Evolutionary conservation across 768 basidiomycete species (phyloP).

Genomic region (Coprinopsis marcescibilis): DNA sequence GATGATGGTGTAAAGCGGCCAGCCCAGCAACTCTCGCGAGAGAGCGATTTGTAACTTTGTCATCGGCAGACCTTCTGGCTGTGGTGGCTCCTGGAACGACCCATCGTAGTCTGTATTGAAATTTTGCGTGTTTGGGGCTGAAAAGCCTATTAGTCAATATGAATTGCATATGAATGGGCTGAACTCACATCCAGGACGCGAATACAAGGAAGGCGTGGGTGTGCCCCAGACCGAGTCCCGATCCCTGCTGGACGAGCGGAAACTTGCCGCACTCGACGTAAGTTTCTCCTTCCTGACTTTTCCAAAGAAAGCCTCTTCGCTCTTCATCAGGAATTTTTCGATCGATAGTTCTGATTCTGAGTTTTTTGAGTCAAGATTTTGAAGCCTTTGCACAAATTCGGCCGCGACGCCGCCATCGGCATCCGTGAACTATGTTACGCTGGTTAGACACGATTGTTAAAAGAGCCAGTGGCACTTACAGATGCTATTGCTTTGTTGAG

Average conservation of each 20-base stretch:
- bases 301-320: constrained; percentile 90
- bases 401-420: constrained; percentile 88
- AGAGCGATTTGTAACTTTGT: constrained; percentile 79
- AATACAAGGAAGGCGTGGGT: constrained; percentile 56
- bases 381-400: constrained; percentile 83
- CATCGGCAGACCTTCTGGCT: constrained; percentile 70
- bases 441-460: constrained; percentile 3
- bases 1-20: constrained; percentile 90
- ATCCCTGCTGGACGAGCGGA: constrained; percentile 71
- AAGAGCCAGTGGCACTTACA: constrained; percentile 34
- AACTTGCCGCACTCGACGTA: constrained; percentile 65
- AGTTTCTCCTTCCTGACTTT: constrained; percentile 86
- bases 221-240: constrained; percentile 83
- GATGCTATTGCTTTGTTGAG: constrained; percentile 91
- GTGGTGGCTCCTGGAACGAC: constrained; percentile 41
- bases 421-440: constrained; percentile 73
- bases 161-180: constrained; percentile 2
- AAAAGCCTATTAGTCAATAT: background rate
- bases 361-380: constrained; percentile 73
- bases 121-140: constrained; percentile 50
- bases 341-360: constrained; percentile 90
- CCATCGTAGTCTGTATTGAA: constrained; percentile 38
- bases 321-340: constrained; percentile 85
- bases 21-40: constrained; percentile 72
- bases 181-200: constrained; percentile 70